Evolutionary conservation across 2,329 filamentous ascomycete species (phyloP), one percentile per base, ranked within the genome.

Genomic region (Aureobasidium sp.): DNA sequence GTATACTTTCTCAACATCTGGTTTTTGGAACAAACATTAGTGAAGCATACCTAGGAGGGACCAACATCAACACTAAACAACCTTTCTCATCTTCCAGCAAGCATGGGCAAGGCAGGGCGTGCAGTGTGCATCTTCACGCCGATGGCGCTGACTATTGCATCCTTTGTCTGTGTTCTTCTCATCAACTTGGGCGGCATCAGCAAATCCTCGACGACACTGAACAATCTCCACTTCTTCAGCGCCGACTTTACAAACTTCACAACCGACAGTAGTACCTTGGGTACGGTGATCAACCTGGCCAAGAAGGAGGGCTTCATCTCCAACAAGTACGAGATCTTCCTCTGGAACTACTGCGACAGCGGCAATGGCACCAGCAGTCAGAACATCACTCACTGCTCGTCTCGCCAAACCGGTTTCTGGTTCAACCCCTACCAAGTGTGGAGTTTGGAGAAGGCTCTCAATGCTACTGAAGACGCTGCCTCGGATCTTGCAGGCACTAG

Each of bases 111-210:
- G 77, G 81, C 83, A 71, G 92, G 90, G 68, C 85, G 93, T 71
- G 85, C 93, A 70, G 79, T 89, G 74, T 97, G 91, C 77, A 94
- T 97, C 76, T 84, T 89, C 76, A 79, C 91, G 79, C 93, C 93
- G 64, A 91, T 96, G 77, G 79, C 84, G 66, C 82, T 96, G 70
- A 93, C 90, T 22, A 77, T 94, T 69, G 88, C 82, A 66, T 87
- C 89, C 63, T 80, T 97, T 69, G 77, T 94, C 69, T 88, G 88
- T 68, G 74, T 86, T 60, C 69, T 83, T 52, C 71, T 87, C 42
- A 79, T 87, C 58, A 80, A 82, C 65, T 67, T 85, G 56, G 82
- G 82, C 39, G 82, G 83, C 67, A 80, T 81, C 63, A 80, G 80
- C 67, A 77, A 79, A 64, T 73, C 72, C 61, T 80, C 75, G 33